Evolutionary conservation across 345 rosid species (phyloP), one percentile per base, ranked within the genome.

Genomic region (Citrus reticulata): DNA sequence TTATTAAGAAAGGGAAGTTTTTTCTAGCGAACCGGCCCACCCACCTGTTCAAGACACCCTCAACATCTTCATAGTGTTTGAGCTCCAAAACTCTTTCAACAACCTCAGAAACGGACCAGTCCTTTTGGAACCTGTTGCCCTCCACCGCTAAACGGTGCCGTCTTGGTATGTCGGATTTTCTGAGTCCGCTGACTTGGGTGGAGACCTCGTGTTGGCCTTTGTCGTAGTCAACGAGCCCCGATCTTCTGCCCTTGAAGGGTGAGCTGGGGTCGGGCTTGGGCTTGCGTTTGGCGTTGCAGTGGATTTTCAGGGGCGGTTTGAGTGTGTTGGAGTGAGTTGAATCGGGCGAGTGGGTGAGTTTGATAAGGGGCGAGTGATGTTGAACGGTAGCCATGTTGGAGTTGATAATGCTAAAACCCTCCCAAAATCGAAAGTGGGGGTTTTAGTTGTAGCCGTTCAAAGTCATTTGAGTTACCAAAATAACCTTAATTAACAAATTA

Each of bases 101-200:
- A 10, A 95, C 91, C 68, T 92, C 90, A 30, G 97, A 90, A n/a
- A 95, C 83, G 29, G 82, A 81, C 97, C 95, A 95, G 87, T 95
- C 97, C 86, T 85, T 91, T 87, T 95, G 98, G 86, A 93, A 92
- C 79, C 95, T 86, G 79, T 95, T 91, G 39, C 85, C 86, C 68
- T 84, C 83, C 2, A 90, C 94, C 4, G 87, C 83, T 29, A 92
- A 39, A 46, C 93, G 90, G 81, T 92, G 81, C 11, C 91, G 92
- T 79, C 83, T 87, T 7, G 92, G 89, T 1, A 93, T 84, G 63
- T 95, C 91, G 42, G 84, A 78, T 87, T 92, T 92, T 62, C 89
- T 75, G 79, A 91, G 74, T 58, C 98, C 98, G 73, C 80, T 79
- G 51, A 93, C 80, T 3, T 85, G 91, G 76, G 92, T 87, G 42